Evolutionary conservation across 306 rosid species (phyloP).

Genomic region (Cajanus cajan): DNA sequence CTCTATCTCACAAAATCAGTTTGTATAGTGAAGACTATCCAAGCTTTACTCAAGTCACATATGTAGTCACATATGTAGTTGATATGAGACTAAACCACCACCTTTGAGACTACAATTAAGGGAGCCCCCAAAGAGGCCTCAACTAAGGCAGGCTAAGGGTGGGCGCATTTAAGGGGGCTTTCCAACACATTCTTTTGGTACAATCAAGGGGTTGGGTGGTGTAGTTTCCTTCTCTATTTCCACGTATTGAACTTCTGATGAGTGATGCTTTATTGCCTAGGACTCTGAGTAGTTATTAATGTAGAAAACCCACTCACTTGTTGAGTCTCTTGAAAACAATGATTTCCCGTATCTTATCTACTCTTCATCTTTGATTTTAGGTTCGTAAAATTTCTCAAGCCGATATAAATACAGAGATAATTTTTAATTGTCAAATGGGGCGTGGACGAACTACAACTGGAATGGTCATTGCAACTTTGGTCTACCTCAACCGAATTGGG

Average conservation of each 20-base stretch:
- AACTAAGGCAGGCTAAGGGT: no score
- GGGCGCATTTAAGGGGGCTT: no score
- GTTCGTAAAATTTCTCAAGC: conserved; percentile 75
- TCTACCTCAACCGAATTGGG: conserved; percentile 76
- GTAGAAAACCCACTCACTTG: not conserved
- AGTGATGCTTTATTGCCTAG: not conserved
- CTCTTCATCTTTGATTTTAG: conserved; percentile 45
- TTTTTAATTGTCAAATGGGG: conserved; percentile 94
- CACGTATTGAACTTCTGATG: conserved; percentile 13
- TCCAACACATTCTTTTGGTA: not conserved
- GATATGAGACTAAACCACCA: no score
- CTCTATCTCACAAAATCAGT: no score
- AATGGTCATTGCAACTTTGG: conserved; percentile 89
- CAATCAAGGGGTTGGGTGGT: conserved; percentile 19
- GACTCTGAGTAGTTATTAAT: not conserved
- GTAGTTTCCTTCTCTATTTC: not conserved
- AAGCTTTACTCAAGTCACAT: no score
- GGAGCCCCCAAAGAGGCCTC: no score
- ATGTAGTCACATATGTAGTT: no score
- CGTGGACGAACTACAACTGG: conserved; percentile 91
- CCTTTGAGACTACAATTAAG: no score
- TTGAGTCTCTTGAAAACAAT: not conserved
- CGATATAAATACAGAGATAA: conserved; percentile 60
- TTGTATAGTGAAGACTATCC: no score
- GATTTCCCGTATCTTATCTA: conserved; percentile 16